Base-by-base conservation (phyloP, 345 rosid species). In the Camelina neglecta region DNA sequence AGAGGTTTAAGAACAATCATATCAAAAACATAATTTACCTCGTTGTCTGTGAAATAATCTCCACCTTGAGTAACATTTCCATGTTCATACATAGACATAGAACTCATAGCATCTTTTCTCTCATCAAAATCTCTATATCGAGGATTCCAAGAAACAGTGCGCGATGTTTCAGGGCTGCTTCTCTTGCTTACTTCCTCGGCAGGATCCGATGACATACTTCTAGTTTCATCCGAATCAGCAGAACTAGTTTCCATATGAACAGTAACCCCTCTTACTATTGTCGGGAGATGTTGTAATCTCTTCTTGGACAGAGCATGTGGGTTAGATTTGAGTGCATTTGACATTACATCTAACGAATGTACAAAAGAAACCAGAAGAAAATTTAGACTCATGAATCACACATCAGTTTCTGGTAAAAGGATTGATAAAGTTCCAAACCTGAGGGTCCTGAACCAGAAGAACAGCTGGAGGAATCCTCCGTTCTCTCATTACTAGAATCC, bases 401-500 rank as follows among this genome's bases (percentile, higher is more conserved):
- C 54, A 77, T 71, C 31, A 29, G 31, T 4, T 29, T 29, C 31
- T 47, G 7, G 53, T 59, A 64, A 16, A 64, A 16, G 5, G 16
- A 36, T 42, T 63, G 53, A 20, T 13, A n/a, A 45, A 53, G 10
- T 41, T 42, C 4, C 60, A 2, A 62, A 76, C 78, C 78, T 73
- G 73, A 16, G 42, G 55, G 63, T 29, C 58, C 69, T 72, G 73
- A 63, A 79, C 80, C 79, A 21, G 85, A 76, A 41, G 86, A 82
- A 76, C 80, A 79, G 64, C 76, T 83, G 23, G 84, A 55, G 53
- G 85, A 71, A 63, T 58, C 31, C 31, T 29, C 66, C 16, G 84
- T 83, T 58, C 75, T 59, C 20, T 80, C 82, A 47, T 86, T 82
- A 21, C 69, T 56, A 13, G 80, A 80, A 60, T 83, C 93, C 78